A percentile compares a stretch with the other conserved stretches of the same genome.
phyloP scores from a whole-genome alignment of 441 rosid genomes.

The Rhodomyrtus psidioides region DNA sequence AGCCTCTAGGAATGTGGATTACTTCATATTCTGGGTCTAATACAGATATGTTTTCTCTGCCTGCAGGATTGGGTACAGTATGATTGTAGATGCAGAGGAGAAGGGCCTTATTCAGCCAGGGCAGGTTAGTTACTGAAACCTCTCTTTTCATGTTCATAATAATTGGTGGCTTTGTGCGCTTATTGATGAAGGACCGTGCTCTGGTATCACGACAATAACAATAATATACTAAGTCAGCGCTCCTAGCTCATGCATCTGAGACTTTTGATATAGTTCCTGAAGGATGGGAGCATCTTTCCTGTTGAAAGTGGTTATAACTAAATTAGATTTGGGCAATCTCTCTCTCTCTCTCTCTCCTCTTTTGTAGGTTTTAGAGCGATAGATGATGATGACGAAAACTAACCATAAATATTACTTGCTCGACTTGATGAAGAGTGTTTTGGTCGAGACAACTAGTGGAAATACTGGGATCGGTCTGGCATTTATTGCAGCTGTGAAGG shows the following conservation, averaged over 20 bases:
- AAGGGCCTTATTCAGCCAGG: conserved; percentile 4
- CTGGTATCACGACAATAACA: background rate
- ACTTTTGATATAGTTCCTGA: background rate
- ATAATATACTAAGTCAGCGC: background rate
- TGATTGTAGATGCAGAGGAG: conserved; percentile 9
- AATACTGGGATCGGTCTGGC: conserved; percentile 12
- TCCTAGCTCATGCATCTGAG: background rate
- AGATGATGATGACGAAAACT: background rate
- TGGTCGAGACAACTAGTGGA: conserved; percentile 6
- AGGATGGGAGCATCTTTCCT: background rate
- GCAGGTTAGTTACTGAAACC: background rate
- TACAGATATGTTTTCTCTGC: background rate
- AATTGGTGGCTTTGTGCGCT: background rate
- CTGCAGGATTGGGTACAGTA: conserved; percentile 8
- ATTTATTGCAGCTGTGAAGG: conserved; percentile 10
- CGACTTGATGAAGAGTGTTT: background rate
- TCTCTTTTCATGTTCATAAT: background rate
- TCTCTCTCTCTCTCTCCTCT: background rate
- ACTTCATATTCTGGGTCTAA: background rate
- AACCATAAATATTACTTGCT: background rate
- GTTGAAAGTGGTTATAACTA: background rate
- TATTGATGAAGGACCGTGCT: background rate
- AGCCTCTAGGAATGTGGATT: background rate
- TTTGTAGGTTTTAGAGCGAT: background rate
- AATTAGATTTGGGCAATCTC: background rate